Evolutionary conservation across 441 rosid species (phyloP).

Genomic region (Jatropha podagrica): DNA sequence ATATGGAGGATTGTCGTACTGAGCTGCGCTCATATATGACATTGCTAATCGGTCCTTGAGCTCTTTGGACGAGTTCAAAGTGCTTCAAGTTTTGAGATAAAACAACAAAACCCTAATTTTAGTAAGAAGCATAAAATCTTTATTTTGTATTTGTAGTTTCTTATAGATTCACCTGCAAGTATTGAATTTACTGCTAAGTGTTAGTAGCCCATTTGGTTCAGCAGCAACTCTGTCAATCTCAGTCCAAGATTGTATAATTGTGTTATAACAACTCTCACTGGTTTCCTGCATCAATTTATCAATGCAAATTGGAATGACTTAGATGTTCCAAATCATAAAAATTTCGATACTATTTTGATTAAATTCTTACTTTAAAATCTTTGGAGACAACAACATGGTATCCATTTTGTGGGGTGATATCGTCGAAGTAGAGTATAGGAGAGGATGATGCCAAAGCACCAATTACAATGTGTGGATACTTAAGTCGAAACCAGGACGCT

Average conservation of each 20-base stretch:
- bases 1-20: constrained; percentile 22
- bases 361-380: constrained; percentile 47
- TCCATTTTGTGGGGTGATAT: constrained; percentile 46
- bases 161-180: constrained; percentile 10
- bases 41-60: constrained; percentile 13
- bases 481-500: constrained; percentile 61
- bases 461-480: constrained; percentile 56
- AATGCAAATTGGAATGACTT: background rate
- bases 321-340: background rate
- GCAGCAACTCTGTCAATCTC: constrained; percentile 27
- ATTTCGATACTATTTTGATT: background rate
- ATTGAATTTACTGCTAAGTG: constrained; percentile 24
- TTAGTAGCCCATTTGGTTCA: constrained; percentile 8
- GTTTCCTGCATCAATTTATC: constrained; percentile 10
- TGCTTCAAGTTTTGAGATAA: background rate
- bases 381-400: constrained; percentile 45
- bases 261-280: constrained; percentile 30
- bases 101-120: background rate
- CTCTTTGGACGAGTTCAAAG: constrained; percentile 17
- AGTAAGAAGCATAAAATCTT: background rate
- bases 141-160: background rate
- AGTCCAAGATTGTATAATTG: constrained; percentile 25
- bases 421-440: constrained; percentile 59
- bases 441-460: constrained; percentile 75
- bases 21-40: constrained; percentile 10